phyloP scores from a whole-genome alignment of 2,329 filamentous ascomycete species.

The Colletotrichum tabaci region DNA sequence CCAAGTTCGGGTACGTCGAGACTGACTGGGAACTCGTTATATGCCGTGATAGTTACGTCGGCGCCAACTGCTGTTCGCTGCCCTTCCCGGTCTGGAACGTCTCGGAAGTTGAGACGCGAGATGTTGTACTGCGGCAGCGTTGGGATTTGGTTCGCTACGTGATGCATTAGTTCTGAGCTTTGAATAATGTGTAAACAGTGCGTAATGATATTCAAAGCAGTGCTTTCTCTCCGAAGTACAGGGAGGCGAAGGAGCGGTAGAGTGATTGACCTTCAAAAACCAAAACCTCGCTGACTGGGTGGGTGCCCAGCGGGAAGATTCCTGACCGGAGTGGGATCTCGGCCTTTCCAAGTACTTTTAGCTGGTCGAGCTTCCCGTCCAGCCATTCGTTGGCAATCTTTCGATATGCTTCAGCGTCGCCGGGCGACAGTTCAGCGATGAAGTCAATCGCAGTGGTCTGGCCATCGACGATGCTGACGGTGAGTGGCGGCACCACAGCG shows the following conservation, averaged over 20 bases:
- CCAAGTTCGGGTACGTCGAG: constrained; percentile 83
- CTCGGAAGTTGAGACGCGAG: constrained; percentile 83
- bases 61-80: constrained; percentile 80
- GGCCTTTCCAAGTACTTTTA: constrained; percentile 82
- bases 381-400: constrained; percentile 91
- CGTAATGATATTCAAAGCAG: constrained; percentile 47
- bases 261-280: constrained; percentile 86
- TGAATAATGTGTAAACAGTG: constrained; percentile 31
- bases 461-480: constrained; percentile 83
- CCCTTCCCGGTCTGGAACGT: constrained; percentile 68
- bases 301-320: constrained; percentile 82
- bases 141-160: constrained; percentile 78
- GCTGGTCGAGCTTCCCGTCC: constrained; percentile 78
- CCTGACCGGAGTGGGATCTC: constrained; percentile 84
- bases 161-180: constrained; percentile 44
- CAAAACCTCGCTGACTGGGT: constrained; percentile 81
- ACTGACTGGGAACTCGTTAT: constrained; percentile 84
- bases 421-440: constrained; percentile 81
- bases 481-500: constrained; percentile 81
- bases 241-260: constrained; percentile 73
- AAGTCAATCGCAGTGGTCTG: constrained; percentile 85
- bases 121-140: constrained; percentile 87
- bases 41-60: constrained; percentile 80
- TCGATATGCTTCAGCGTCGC: constrained; percentile 82
- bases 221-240: constrained; percentile 74